A percentile compares a stretch with the other conserved stretches of the same genome.
These are phyloP conservation scores for Talaromyces albobiverticillius DNA, from an alignment of 2,329 filamentous ascomycete genomes.

Conservation along the genomic window DNA sequence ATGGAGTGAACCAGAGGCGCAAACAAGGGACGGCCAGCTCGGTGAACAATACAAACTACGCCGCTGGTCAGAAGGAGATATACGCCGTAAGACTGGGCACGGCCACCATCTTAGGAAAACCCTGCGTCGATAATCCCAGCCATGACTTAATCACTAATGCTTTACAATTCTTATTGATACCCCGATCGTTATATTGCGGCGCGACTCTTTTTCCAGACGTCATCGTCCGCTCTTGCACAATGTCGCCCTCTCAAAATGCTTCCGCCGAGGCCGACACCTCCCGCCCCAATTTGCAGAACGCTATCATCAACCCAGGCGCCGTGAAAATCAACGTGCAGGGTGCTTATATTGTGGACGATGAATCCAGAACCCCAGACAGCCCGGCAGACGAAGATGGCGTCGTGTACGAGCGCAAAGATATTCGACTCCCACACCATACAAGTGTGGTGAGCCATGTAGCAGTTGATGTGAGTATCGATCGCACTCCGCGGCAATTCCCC, in stretches of 20 bases:
- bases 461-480: slow-evolving; percentile 69
- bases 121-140: neutral
- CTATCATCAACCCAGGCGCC: slow-evolving; percentile 60
- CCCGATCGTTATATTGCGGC: neutral
- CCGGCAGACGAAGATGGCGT: slow-evolving; percentile 54
- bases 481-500: slow-evolving; percentile 25
- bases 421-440: slow-evolving; percentile 93
- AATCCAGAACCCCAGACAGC: slow-evolving; percentile 49
- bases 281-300: slow-evolving; percentile 33
- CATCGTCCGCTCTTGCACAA: slow-evolving; percentile 16
- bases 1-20: slow-evolving; percentile 2
- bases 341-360: slow-evolving; percentile 91
- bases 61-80: slow-evolving; percentile 40
- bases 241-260: slow-evolving; percentile 30
- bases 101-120: slow-evolving; percentile 18
- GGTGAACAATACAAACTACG: neutral
- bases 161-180: neutral
- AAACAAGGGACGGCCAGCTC: neutral
- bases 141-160: neutral
- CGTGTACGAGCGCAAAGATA: slow-evolving; percentile 80
- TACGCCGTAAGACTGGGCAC: slow-evolving; percentile 47
- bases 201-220: neutral
- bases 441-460: slow-evolving; percentile 95
- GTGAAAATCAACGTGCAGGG: slow-evolving; percentile 96
- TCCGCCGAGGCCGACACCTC: slow-evolving; percentile 19